These are phyloP conservation scores for Alternaria gaisen DNA, from an alignment of 2,329 filamentous ascomycete species.

Conservation along the genomic window DNA sequence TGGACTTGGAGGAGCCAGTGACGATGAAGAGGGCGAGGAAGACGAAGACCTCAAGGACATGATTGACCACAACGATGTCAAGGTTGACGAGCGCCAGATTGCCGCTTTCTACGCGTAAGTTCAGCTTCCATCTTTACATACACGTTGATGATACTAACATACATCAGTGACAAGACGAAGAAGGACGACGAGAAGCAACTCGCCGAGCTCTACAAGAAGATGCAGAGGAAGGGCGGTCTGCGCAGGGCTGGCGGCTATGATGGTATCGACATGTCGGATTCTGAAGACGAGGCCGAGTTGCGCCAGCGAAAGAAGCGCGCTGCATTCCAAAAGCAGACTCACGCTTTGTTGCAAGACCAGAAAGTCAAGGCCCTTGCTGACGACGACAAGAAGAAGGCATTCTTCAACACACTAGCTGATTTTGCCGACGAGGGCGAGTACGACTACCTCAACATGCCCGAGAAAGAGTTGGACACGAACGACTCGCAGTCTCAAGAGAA, in stretches of 20 bases:
- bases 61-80: constrained; percentile 82
- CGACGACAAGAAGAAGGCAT: constrained; percentile 88
- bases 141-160: constrained; percentile 22
- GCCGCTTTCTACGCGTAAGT: constrained; percentile 90
- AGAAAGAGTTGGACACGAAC: constrained; percentile 39
- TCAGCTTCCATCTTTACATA: background rate
- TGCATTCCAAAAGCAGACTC: constrained; percentile 91
- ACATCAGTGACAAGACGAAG: constrained; percentile 75
- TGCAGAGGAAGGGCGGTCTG: constrained; percentile 79
- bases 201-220: constrained; percentile 61
- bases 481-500: constrained; percentile 34
- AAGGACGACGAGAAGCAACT: constrained; percentile 75
- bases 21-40: constrained; percentile 82
- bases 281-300: constrained; percentile 84
- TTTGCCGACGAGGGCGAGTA: constrained; percentile 74
- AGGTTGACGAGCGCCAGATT: constrained; percentile 80
- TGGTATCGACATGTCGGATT: constrained; percentile 81
- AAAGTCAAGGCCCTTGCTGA: constrained; percentile 89
- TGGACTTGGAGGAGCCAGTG: constrained; percentile 87
- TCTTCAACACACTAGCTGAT: constrained; percentile 89
- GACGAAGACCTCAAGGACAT: constrained; percentile 81
- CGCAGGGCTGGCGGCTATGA: constrained; percentile 72
- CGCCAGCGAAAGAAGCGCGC: constrained; percentile 81
- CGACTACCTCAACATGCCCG: constrained; percentile 71
- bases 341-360: constrained; percentile 86